Evolutionary conservation across 371 early-diverging fungal genomes (phyloP), one percentile per base, ranked within the genome.

Genomic region (Rhizopus delemar): DNA sequence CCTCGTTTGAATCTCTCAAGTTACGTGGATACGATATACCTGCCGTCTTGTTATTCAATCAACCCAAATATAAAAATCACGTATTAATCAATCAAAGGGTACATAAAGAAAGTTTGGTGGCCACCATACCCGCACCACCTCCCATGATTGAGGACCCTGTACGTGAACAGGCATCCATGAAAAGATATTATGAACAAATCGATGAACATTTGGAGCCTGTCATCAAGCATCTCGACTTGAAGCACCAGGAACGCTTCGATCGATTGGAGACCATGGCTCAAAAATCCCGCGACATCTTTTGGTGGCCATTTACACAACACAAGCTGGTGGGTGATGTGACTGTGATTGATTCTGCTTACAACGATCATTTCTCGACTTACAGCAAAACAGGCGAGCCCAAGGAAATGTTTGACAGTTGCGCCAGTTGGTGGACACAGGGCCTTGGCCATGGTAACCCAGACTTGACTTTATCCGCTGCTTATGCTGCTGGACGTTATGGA

Each of bases 271-370:
- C 73, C 0, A 82, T 93, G 83, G 82, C 77, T 0, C 68, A 78
- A 3, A 75, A 80, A 55, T 85, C 84, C 0, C 64, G 77, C 32
- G 69, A 80, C 3, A 74, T 71, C 0, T 74, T 93, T 22, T 91
- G 93, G 91, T 93, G 91, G 90, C 93, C 93, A 5, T 93, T 93
- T 65, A 93, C 93, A 0, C 93, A 93, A 56, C 91, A 93, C 51
- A 60, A 75, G 15, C 63, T 61, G 0, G 87, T 89, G 39, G 76
- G 81, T 56, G 74, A 78, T n/a, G 83, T 87, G 5, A 90, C 86
- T 2, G 86, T 90, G 5, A 84, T 93, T 46, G 93, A 93, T 67
- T 89, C 91, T 6, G 93, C 93, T 0, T 78, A 85, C 53, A 67
- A 82, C 8, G 93, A 93, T 53, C 63, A 82, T 49, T 86, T 88